Evolutionary conservation across 257 asterid species (phyloP).

Genomic region (Leptodermis oblonga): DNA sequence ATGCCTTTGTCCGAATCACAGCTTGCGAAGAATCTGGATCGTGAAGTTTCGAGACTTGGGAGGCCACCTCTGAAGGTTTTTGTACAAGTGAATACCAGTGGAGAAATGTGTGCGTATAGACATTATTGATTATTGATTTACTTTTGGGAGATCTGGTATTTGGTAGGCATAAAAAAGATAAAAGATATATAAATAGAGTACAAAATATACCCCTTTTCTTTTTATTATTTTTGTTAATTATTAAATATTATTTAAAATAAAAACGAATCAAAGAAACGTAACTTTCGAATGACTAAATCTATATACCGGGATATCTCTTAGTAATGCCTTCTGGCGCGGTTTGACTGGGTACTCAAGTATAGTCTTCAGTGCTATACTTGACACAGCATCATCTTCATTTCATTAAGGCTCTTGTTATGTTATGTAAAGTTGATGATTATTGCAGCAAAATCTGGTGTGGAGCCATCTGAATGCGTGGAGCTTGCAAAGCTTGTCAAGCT

Average conservation of each 20-base stretch:
- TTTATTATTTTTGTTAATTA: no score
- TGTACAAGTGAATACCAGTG: slow-evolving; percentile 90
- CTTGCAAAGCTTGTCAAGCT: slow-evolving; percentile 63
- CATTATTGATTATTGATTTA: not conserved
- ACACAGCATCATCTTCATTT: not conserved
- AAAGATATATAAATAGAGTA: no score
- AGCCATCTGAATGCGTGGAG: slow-evolving; percentile 68
- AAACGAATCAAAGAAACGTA: no score
- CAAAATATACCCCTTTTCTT: no score
- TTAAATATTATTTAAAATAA: no score
- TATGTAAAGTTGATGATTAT: slow-evolving; percentile 10
- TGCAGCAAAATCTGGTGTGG: slow-evolving; percentile 85
- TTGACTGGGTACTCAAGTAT: not conserved
- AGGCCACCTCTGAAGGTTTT: slow-evolving; percentile 69
- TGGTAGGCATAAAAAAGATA: no score
- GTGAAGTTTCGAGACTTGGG: slow-evolving; percentile 60
- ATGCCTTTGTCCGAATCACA: slow-evolving; percentile 25
- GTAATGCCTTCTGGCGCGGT: no score
- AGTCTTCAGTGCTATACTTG: not conserved
- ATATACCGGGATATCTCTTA: no score
- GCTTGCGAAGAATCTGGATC: slow-evolving; percentile 74
- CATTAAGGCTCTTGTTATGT: slow-evolving; percentile 5
- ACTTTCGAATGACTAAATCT: no score
- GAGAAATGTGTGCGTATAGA: slow-evolving; percentile 74
- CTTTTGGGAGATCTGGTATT: slow-evolving; percentile 11